Evolutionary conservation across 345 rosid genomes (phyloP).

Genomic region (Viola odorata): DNA sequence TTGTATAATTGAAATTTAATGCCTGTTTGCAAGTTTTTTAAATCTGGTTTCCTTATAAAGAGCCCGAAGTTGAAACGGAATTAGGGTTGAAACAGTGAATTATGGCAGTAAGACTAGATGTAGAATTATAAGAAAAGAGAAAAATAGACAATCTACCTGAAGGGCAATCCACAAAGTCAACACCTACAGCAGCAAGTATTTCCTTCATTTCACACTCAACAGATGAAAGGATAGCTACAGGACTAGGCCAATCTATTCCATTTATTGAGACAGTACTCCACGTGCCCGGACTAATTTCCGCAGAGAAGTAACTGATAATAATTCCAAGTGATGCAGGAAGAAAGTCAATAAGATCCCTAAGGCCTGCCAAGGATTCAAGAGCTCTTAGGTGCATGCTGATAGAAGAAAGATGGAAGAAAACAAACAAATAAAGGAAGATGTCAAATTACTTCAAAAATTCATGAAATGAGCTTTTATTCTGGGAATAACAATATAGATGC

Average conservation of each 20-base stretch:
- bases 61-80: background rate
- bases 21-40: too few relatives aligned
- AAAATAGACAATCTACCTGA: conserved; percentile 27
- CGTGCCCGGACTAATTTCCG: conserved; percentile 56
- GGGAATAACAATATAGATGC: conserved; percentile 2
- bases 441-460: background rate
- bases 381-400: background rate
- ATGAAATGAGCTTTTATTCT: background rate
- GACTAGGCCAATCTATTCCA: conserved; percentile 79
- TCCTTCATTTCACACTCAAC: conserved; percentile 50
- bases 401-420: background rate
- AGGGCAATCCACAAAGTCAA: conserved; percentile 34
- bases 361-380: conserved; percentile 35
- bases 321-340: conserved; percentile 56
- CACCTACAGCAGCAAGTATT: conserved; percentile 50
- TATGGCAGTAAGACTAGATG: background rate
- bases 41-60: background rate
- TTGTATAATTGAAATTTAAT: too few relatives aligned
- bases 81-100: background rate
- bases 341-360: conserved; percentile 60
- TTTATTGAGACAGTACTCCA: conserved; percentile 70
- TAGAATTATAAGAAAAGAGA: background rate
- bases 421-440: background rate
- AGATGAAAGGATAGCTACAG: conserved; percentile 37
- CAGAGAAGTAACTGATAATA: conserved; percentile 53